Percentiles rank a stretch among this genome's conserved stretches.
phyloP scores from a whole-genome alignment of 495 filamentous ascomycete genomes.

The Aspergillus mulundensis region DNA sequence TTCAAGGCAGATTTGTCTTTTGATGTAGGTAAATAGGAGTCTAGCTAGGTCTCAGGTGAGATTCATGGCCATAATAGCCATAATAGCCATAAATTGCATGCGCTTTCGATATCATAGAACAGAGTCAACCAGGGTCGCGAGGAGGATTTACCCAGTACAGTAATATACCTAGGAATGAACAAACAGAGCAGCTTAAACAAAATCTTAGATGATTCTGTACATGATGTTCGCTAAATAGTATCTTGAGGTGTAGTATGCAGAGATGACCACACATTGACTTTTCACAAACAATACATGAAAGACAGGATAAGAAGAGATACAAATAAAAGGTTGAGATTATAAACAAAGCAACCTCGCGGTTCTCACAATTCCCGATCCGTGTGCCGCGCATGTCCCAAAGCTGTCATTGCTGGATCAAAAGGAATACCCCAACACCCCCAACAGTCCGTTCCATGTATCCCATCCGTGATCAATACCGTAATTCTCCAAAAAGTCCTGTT shows the following conservation, averaged over 20 bases:
- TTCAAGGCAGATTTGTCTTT: neutral
- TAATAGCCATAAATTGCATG: too few species aligned
- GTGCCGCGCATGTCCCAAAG: conserved; percentile 22
- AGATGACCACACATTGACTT: conserved; percentile 18
- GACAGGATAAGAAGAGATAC: conserved; percentile 11
- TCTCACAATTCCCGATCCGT: conserved; percentile 31
- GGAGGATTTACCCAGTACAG: too few species aligned
- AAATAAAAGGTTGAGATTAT: conserved; percentile 26
- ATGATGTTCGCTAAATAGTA: conserved; percentile 15
- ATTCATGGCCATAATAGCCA: too few species aligned
- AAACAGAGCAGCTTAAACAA: too few species aligned
- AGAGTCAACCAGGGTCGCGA: too few species aligned
- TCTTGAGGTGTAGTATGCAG: conserved; percentile 10
- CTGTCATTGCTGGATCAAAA: conserved; percentile 37
- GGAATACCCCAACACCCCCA: conserved; percentile 46
- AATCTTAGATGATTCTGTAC: conserved; percentile 15
- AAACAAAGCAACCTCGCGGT: conserved; percentile 36
- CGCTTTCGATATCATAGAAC: too few species aligned
- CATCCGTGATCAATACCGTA: conserved; percentile 45
- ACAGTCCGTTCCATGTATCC: conserved; percentile 46
- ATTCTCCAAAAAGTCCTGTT: conserved; percentile 46
- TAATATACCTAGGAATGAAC: too few species aligned
- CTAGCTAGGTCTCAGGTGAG: too few species aligned
- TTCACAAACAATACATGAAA: conserved; percentile 14
- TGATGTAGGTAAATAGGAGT: too few species aligned